phyloP scores from a whole-genome alignment of 768 basidiomycete genomes.

The Tubosaeta sp. region DNA sequence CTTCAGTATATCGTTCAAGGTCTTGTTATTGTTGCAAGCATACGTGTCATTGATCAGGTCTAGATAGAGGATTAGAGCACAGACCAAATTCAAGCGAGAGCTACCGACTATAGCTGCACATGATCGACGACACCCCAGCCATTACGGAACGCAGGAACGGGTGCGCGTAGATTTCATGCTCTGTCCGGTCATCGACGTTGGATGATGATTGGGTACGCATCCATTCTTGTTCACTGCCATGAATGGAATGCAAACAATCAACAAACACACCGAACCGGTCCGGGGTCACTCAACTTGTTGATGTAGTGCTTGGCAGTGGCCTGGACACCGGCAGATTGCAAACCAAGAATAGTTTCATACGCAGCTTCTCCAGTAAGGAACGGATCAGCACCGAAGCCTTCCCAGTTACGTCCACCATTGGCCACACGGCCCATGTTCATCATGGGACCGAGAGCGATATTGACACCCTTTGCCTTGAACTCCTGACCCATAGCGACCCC shows the following conservation, averaged over 20 bases:
- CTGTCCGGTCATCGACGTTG: constrained; percentile 38
- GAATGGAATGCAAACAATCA: neutral
- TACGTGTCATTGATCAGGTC: constrained; percentile 56
- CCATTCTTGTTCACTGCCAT: constrained; percentile 34
- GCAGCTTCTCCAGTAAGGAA: constrained; percentile 75
- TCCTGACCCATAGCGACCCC: constrained; percentile 80
- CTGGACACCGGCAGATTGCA: constrained; percentile 80
- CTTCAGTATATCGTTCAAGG: constrained; percentile 59
- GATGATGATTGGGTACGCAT: constrained; percentile 31
- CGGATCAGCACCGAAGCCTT: constrained; percentile 92
- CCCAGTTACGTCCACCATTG: constrained; percentile 86
- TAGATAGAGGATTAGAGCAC: constrained; percentile 17
- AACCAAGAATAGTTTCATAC: constrained; percentile 75
- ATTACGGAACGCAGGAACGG: constrained; percentile 58
- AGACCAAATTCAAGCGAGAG: neutral
- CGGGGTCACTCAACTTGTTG: constrained; percentile 50
- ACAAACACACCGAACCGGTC: neutral
- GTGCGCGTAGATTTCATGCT: constrained; percentile 56
- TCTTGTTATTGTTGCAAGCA: constrained; percentile 61
- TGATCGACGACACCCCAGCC: constrained; percentile 61
- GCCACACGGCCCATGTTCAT: constrained; percentile 84
- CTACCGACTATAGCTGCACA: constrained; percentile 55
- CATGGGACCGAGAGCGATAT: constrained; percentile 76
- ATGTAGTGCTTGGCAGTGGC: constrained; percentile 85
- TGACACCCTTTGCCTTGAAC: constrained; percentile 77